Evolutionary conservation across 2,329 filamentous ascomycete species (phyloP).

Genomic region (Ceratocystis variospora): DNA sequence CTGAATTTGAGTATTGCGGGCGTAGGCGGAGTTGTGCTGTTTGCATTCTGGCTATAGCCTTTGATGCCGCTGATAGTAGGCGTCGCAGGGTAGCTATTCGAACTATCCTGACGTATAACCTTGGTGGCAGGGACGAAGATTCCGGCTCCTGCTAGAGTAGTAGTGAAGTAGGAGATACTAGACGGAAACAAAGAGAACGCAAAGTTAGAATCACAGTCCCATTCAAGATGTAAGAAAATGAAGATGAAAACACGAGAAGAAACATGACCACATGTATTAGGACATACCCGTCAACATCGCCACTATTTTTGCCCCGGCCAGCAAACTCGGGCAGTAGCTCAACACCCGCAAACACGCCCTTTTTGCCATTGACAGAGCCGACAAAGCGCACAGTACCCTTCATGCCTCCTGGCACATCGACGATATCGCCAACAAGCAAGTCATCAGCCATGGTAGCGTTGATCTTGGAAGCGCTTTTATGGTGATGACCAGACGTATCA

Average conservation of each 20-base stretch:
- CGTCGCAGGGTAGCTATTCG: slow-evolving; percentile 47
- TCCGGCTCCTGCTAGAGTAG: slow-evolving; percentile 62
- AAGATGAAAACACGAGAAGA: not conserved
- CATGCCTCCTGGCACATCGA: slow-evolving; percentile 92
- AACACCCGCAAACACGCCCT: slow-evolving; percentile 81
- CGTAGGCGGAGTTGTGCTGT: slow-evolving; percentile 49
- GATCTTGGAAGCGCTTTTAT: slow-evolving; percentile 21
- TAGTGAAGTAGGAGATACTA: slow-evolving; percentile 67
- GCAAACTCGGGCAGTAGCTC: slow-evolving; percentile 75
- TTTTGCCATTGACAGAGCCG: slow-evolving; percentile 75
- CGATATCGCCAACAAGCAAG: slow-evolving; percentile 63
- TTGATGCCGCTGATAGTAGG: slow-evolving; percentile 46
- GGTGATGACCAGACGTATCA: slow-evolving; percentile 25
- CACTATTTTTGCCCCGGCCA: slow-evolving; percentile 79
- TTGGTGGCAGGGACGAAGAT: slow-evolving; percentile 87
- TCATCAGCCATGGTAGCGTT: slow-evolving; percentile 27
- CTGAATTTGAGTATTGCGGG: slow-evolving; percentile 66
- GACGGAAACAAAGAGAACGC: not conserved
- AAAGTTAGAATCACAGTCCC: no score
- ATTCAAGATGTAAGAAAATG: not conserved
- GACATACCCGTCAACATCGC: slow-evolving; percentile 81
- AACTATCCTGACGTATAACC: slow-evolving; percentile 53
- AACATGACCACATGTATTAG: slow-evolving; percentile 3
- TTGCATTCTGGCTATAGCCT: slow-evolving; percentile 42
- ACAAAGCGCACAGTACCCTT: slow-evolving; percentile 79